Conservation (phyloP, 176 grass and related monocot genomes). For the Oryza nivara region DNA sequence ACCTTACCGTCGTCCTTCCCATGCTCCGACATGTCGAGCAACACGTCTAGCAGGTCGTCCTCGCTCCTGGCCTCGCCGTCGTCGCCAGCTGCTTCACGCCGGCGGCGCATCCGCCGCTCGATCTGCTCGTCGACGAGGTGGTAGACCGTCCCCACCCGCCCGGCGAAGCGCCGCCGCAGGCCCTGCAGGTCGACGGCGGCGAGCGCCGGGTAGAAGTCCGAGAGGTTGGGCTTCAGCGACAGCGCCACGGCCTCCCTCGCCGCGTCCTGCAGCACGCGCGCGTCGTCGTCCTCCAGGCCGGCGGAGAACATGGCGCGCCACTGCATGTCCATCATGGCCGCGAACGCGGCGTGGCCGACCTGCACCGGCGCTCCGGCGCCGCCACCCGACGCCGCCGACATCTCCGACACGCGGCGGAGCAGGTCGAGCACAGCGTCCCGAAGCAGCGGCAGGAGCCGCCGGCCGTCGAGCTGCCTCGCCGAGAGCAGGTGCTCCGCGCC, state of each 20-base stretch:
- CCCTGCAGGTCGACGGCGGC: slow-evolving; percentile 53
- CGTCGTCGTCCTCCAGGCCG: slow-evolving; percentile 14
- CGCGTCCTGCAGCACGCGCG: slow-evolving; percentile 11
- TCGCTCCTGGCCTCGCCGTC: neutral
- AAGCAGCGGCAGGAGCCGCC: neutral
- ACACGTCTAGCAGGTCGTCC: slow-evolving; percentile 45
- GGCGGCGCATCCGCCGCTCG: slow-evolving; percentile 2
- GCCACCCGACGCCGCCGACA: neutral
- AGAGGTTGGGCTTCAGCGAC: slow-evolving; percentile 38
- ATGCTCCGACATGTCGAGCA: slow-evolving; percentile 46
- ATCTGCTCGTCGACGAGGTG: slow-evolving; percentile 53
- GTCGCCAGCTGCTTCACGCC: neutral
- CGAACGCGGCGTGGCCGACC: slow-evolving; percentile 41
- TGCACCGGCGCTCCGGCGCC: slow-evolving; percentile 7
- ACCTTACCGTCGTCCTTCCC: neutral
- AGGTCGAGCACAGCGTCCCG: neutral
- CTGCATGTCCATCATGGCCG: slow-evolving; percentile 28
- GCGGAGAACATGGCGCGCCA: slow-evolving; percentile 53
- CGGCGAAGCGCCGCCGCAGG: neutral
- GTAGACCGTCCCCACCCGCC: neutral
- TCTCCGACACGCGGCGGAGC: neutral
- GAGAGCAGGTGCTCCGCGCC: neutral
- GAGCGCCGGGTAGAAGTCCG: slow-evolving; percentile 58
- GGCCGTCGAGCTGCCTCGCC: neutral
- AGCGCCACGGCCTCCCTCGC: slow-evolving; percentile 26